These are phyloP conservation scores for Cryptococcus floricola DNA, from an alignment of 1,284 basidiomycete genomes.

Conservation along the genomic window DNA sequence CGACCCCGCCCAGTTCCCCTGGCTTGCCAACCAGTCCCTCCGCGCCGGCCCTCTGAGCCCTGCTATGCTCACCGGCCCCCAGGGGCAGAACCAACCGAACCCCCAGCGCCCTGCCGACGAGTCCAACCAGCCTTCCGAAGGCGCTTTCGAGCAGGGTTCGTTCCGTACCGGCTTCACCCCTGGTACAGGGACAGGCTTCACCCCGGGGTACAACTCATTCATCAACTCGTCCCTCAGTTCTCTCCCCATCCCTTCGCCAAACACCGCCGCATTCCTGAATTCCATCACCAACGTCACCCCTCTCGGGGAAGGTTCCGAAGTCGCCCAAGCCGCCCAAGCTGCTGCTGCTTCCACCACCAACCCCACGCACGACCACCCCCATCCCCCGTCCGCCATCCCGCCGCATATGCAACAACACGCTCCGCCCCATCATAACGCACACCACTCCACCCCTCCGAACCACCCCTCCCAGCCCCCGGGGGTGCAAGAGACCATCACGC, in stretches of 20 bases:
- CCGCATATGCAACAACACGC: conserved; percentile 26
- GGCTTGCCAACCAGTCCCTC: conserved; percentile 65
- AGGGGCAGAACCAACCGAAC: conserved; percentile 37
- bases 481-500: conserved; percentile 69
- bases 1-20: conserved; percentile 64
- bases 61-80: conserved; percentile 89
- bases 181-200: conserved; percentile 69
- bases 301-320: conserved; percentile 41
- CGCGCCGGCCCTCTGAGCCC: conserved; percentile 87
- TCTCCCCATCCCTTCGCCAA: conserved; percentile 74
- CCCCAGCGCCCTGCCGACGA: neutral
- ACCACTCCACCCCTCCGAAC: conserved; percentile 3
- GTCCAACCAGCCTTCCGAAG: conserved; percentile 38
- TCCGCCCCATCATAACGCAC: conserved; percentile 30
- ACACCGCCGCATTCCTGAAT: conserved; percentile 86
- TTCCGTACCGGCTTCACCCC: conserved; percentile 66
- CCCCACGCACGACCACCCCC: conserved; percentile 6
- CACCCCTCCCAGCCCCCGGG: conserved; percentile 16
- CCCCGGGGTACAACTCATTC: conserved; percentile 56
- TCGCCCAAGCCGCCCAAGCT: conserved; percentile 7
- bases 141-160: conserved; percentile 65
- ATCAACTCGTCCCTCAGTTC: conserved; percentile 42
- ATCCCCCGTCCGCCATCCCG: conserved; percentile 32
- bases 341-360: conserved; percentile 2
- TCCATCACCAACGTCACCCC: conserved; percentile 74